Evolutionary conservation across 805 yeast genomes (phyloP).

Genomic region (Suhomyces emberorum): DNA sequence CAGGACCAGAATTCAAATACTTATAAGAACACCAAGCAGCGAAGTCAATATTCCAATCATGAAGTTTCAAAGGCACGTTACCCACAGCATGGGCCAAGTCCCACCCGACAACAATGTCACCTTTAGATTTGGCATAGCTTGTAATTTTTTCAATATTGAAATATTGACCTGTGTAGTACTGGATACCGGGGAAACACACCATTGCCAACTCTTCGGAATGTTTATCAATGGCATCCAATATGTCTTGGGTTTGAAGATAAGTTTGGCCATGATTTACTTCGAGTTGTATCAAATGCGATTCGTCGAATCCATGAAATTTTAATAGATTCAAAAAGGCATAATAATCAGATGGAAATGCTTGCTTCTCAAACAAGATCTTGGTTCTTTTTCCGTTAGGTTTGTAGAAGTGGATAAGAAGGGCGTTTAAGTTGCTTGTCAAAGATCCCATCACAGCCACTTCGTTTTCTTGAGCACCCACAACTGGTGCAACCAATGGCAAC

Average conservation of each 20-base stretch:
- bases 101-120: constrained; percentile 74
- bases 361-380: constrained; percentile 79
- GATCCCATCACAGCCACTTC: constrained; percentile 91
- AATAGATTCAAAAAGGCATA: constrained; percentile 80
- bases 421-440: constrained; percentile 76
- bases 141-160: constrained; percentile 79
- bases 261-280: constrained; percentile 59
- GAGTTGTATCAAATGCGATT: constrained; percentile 60
- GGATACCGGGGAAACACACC: constrained; percentile 82
- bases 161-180: constrained; percentile 86
- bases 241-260: constrained; percentile 58
- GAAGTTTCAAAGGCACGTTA: constrained; percentile 71
- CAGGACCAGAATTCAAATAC: constrained; percentile 90
- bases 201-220: constrained; percentile 63
- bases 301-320: constrained; percentile 48
- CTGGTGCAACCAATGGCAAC: constrained; percentile 60
- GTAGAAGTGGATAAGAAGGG: constrained; percentile 71
- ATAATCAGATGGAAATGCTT: constrained; percentile 90
- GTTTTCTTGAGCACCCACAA: constrained; percentile 70
- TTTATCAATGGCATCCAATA: constrained; percentile 52
- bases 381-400: constrained; percentile 55
- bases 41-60: constrained; percentile 89
- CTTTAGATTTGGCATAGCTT: constrained; percentile 44
- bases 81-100: constrained; percentile 95
- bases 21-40: constrained; percentile 95